phyloP scores from a whole-genome alignment of 352 stramenopile species.

The Globisporangium polare region DNA sequence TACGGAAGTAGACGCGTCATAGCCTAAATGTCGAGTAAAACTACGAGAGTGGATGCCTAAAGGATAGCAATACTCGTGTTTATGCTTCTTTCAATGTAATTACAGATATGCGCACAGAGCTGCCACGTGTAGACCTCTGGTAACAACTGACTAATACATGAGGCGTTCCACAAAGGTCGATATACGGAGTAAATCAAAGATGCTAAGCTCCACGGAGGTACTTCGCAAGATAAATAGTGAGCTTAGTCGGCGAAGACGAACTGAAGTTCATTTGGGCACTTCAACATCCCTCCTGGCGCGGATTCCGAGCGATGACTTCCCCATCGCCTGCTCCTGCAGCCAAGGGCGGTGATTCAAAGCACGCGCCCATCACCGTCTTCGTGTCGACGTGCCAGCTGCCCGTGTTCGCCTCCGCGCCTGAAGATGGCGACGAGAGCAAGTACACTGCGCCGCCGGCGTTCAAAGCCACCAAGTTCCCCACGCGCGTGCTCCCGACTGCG shows the following conservation, averaged over 20 bases:
- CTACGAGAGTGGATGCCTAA: background rate
- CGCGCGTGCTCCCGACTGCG: conserved; percentile 33
- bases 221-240: no score
- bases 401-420: conserved; percentile 18
- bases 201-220: no score
- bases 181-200: no score
- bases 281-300: no score
- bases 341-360: background rate
- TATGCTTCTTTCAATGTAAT: no score
- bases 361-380: conserved; percentile 41
- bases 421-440: conserved; percentile 9
- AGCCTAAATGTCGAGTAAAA: background rate
- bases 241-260: no score
- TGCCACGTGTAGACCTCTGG: no score
- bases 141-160: no score
- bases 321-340: background rate
- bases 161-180: no score
- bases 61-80: no score
- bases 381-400: conserved; percentile 55
- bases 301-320: background rate
- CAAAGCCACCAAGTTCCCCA: conserved; percentile 54
- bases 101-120: no score
- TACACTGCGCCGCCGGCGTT: conserved; percentile 22
- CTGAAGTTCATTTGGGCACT: no score
- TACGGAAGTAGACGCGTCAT: background rate